These are phyloP conservation scores for Pterulicium gracile DNA, from an alignment of 1,284 basidiomycete genomes.

Conservation along the genomic window DNA sequence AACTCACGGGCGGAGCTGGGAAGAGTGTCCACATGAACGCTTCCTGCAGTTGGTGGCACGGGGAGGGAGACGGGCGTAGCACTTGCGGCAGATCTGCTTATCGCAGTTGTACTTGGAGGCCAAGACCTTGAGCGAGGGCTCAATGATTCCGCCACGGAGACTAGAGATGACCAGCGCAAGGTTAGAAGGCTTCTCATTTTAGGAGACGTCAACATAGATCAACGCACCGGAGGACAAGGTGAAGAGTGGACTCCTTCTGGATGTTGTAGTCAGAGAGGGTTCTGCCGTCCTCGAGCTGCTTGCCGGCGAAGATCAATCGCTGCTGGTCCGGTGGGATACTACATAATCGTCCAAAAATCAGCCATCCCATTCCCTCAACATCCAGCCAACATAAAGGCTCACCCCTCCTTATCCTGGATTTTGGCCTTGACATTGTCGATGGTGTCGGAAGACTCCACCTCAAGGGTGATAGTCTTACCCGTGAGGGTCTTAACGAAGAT, in stretches of 20 bases:
- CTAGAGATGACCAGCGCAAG: constrained; percentile 24
- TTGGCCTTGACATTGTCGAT: constrained; percentile 92
- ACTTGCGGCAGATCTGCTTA: constrained; percentile 99
- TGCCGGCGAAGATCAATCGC: constrained; percentile 90
- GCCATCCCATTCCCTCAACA: too few species aligned
- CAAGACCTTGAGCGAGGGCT: constrained; percentile 95
- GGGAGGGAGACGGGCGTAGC: constrained; percentile 98
- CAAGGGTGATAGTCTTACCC: constrained; percentile 97
- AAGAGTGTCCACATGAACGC: constrained; percentile 84
- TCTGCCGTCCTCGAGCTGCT: constrained; percentile 95
- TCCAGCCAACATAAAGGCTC: constrained; percentile 19
- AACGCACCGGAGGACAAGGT: constrained; percentile 85
- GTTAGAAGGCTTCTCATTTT: background rate
- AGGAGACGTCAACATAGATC: background rate
- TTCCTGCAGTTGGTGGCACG: constrained; percentile 99
- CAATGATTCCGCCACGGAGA: constrained; percentile 97
- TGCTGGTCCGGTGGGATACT: constrained; percentile 92
- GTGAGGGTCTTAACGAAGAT: constrained; percentile 96
- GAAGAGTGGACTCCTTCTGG: constrained; percentile 98
- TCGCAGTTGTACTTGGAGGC: constrained; percentile 97
- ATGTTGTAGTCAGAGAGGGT: constrained; percentile 96
- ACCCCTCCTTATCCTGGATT: constrained; percentile 91
- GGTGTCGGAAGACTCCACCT: constrained; percentile 94
- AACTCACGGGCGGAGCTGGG: constrained; percentile 88
- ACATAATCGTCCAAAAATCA: too few species aligned